Percentiles rank a stretch among this genome's conserved stretches.
These are phyloP conservation scores for Coemansia sp. DNA, from an alignment of 192 early-diverging fungal genomes.

Conservation along the genomic window DNA sequence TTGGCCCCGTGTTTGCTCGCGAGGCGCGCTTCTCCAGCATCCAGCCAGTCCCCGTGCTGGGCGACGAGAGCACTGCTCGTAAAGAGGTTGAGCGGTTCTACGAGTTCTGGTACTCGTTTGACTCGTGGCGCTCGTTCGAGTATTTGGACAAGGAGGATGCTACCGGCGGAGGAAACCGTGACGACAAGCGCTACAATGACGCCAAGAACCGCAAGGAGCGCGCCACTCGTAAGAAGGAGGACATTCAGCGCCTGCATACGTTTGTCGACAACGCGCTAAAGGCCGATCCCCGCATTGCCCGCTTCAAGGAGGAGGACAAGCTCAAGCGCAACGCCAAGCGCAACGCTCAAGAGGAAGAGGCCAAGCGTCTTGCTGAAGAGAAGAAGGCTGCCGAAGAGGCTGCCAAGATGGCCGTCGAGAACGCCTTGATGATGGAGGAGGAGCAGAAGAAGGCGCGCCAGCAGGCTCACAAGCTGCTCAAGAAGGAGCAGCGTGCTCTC, in stretches of 20 bases:
- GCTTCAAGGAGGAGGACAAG: constrained; percentile 91
- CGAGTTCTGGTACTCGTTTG: constrained; percentile 84
- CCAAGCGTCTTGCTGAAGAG: constrained; percentile 46
- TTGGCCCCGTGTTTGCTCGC: constrained; percentile 80
- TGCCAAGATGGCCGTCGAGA: constrained; percentile 63
- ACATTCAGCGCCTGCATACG: constrained; percentile 83
- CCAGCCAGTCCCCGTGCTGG: constrained; percentile 83
- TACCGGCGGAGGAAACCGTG: constrained; percentile 86
- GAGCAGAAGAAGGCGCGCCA: constrained; percentile 85
- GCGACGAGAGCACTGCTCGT: constrained; percentile 63
- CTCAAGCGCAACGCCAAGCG: constrained; percentile 89
- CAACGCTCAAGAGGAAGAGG: constrained; percentile 79
- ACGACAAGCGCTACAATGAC: constrained; percentile 96
- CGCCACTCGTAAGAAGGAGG: constrained; percentile 94
- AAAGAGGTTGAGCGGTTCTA: constrained; percentile 82
- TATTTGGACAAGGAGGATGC: constrained; percentile 97
- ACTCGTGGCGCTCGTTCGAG: constrained; percentile 99
- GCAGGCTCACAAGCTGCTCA: constrained; percentile 81
- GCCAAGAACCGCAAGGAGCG: constrained; percentile 94
- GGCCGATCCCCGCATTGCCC: constrained; percentile 87
- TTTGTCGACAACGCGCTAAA: constrained; percentile 85
- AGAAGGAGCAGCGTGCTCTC: constrained; percentile 91
- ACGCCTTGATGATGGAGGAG: constrained; percentile 66
- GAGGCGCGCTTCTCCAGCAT: constrained; percentile 92
- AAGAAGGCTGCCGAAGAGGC: constrained; percentile 62